Base-by-base conservation (phyloP, 148 eudicot species). In the Silene latifolia region DNA sequence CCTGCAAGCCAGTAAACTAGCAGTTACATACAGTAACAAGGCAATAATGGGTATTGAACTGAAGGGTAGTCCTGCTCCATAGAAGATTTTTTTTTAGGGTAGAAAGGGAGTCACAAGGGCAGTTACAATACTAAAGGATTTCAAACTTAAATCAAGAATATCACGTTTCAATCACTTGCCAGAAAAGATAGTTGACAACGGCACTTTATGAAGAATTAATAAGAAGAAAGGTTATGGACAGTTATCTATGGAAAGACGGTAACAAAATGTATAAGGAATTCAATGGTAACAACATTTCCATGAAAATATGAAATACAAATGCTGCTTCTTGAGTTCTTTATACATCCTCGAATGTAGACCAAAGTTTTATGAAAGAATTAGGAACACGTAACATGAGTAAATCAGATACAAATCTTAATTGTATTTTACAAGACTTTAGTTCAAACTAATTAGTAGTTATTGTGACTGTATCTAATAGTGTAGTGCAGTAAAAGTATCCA, bases 1-100 rank as follows among this genome's bases (percentile, higher is more conserved):
- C 80, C 91, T 88, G 80, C 60, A 76, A 68, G 13, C 54, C 14
- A 4, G 10, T 23, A 21, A 19, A 4, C 44, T 56, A 65, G 27
- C 2, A 65, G 18, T 69, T 60, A 46, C 54, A 53, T 19, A 54
- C 42, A 35, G 35, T 25, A 46, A 1, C 32, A 44, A 60, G 56
- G 72, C 6, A 67, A 56, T 39, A 35, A 35, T 20, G 51, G 51
- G 35, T 39, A 39, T 7, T 39, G 44, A 39, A 39, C 1, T 39
- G 44, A 39, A 39, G 44, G 44, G 44, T 39, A 39, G 44, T 6
- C 44, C 44, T 39, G 44, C 44, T 39, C 8, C 44, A 39, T 39
- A 39, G 44, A 39, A 39, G 44, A 39, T 4, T 39, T 39, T 39
- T 39, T 39, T 39, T 6, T 0, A 8, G 44, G 44, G 9, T 39